phyloP scores from a whole-genome alignment of 495 filamentous ascomycete species.

The Ascobolus immersus region DNA sequence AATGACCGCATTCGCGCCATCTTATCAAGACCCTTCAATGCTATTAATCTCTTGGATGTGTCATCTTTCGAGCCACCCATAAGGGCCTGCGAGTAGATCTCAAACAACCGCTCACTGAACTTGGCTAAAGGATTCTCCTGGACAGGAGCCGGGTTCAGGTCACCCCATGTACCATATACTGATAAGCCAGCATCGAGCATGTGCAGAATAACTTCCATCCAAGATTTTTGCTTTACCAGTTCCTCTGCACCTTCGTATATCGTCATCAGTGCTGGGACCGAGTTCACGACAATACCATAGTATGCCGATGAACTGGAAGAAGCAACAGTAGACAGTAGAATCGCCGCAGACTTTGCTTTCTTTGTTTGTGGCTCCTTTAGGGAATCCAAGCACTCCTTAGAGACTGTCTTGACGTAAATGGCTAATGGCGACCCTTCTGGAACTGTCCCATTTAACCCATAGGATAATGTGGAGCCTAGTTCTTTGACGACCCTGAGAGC shows the following conservation, averaged over 20 bases:
- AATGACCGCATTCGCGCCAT: slow-evolving; percentile 30
- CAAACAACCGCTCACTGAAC: slow-evolving; percentile 36
- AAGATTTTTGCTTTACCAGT: slow-evolving; percentile 39
- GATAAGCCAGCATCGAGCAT: slow-evolving; percentile 31
- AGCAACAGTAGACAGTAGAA: slow-evolving; percentile 33
- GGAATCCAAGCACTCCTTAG: slow-evolving; percentile 45
- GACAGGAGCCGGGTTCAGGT: slow-evolving; percentile 12
- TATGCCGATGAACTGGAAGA: slow-evolving; percentile 30
- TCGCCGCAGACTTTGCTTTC: slow-evolving; percentile 41
- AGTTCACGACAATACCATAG: slow-evolving; percentile 27
- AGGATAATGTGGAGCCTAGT: slow-evolving; percentile 33
- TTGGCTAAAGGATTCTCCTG: slow-evolving; percentile 28
- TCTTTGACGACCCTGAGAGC: slow-evolving; percentile 28
- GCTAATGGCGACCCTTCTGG: slow-evolving; percentile 29
- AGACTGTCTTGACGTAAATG: slow-evolving; percentile 35
- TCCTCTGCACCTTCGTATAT: slow-evolving; percentile 38
- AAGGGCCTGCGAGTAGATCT: slow-evolving; percentile 33
- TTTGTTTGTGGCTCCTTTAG: slow-evolving; percentile 53
- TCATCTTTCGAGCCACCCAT: slow-evolving; percentile 37
- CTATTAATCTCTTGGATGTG: slow-evolving; percentile 35
- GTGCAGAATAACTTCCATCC: slow-evolving; percentile 36
- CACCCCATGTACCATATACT: slow-evolving; percentile 33
- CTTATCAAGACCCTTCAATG: slow-evolving; percentile 32
- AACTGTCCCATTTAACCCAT: slow-evolving; percentile 21
- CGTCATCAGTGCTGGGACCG: slow-evolving; percentile 33